Percentiles rank a stretch among this genome's conserved stretches.
phyloP scores from a whole-genome alignment of 116 monocot genomes.

The Phalaenopsis hybrid region DNA sequence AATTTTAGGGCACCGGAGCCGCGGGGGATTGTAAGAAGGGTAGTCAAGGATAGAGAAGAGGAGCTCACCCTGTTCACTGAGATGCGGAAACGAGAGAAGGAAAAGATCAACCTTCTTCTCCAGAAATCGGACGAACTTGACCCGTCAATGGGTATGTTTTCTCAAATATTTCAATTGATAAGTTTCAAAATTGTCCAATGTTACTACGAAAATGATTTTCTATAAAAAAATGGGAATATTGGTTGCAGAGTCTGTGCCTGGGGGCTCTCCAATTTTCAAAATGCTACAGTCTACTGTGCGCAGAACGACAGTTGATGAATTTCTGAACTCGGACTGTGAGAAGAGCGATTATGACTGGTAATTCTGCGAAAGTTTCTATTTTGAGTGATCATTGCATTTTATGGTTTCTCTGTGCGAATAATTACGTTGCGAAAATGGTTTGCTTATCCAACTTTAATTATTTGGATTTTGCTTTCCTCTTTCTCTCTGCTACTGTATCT shows the following conservation, averaged over 20 bases:
- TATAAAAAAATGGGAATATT: neutral
- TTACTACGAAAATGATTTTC: neutral
- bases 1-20: conserved; percentile 24
- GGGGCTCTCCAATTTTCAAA: conserved; percentile 35
- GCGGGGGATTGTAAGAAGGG: conserved; percentile 36
- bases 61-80: conserved; percentile 74
- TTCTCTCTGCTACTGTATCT: neutral
- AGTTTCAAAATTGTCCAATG: neutral
- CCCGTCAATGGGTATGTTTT: conserved; percentile 11
- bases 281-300: conserved; percentile 24
- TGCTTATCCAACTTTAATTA: neutral
- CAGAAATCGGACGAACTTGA: conserved; percentile 24
- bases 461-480: neutral
- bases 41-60: conserved; percentile 60
- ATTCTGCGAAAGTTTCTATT: neutral
- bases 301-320: conserved; percentile 40
- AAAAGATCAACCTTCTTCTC: conserved; percentile 29
- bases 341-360: conserved; percentile 80
- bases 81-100: conserved; percentile 73
- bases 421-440: neutral
- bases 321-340: conserved; percentile 62
- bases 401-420: neutral
- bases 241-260: conserved; percentile 36
- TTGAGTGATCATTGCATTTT: conserved; percentile 1
- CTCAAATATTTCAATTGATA: neutral